Conservation (phyloP, 345 rosid species). For the Acer campestre region DNA sequence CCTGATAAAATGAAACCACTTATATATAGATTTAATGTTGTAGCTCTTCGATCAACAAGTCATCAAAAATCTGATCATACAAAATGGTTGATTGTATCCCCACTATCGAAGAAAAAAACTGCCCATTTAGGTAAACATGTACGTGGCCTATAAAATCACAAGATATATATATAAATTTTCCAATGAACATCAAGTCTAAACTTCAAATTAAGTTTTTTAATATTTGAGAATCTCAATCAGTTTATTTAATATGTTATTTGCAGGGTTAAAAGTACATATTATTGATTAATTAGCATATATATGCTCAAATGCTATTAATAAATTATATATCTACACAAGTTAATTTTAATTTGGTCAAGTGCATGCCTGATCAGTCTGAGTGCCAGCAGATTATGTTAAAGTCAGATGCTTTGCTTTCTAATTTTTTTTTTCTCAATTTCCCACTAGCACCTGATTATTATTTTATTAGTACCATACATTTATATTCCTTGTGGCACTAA, state of each 20-base stretch:
- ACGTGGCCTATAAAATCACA: neutral
- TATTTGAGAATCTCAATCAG: neutral
- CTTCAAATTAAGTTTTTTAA: neutral
- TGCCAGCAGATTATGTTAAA: neutral
- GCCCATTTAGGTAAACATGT: neutral
- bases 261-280: neutral
- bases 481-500: constrained; percentile 19
- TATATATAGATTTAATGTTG: too few relatives aligned
- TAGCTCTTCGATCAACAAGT: too few relatives aligned
- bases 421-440: neutral
- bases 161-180: neutral
- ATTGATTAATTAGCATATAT: neutral
- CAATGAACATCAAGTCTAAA: constrained; percentile 7
- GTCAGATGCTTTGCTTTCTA: constrained; percentile 8
- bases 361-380: neutral
- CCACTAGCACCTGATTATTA: neutral
- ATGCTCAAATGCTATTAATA: neutral
- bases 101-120: neutral
- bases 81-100: neutral
- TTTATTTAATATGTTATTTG: neutral
- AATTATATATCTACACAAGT: neutral
- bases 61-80: too few relatives aligned
- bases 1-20: neutral
- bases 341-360: neutral
- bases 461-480: neutral